phyloP scores from a whole-genome alignment of 2,329 filamentous ascomycete genomes.

The Gyromitra esculenta region DNA sequence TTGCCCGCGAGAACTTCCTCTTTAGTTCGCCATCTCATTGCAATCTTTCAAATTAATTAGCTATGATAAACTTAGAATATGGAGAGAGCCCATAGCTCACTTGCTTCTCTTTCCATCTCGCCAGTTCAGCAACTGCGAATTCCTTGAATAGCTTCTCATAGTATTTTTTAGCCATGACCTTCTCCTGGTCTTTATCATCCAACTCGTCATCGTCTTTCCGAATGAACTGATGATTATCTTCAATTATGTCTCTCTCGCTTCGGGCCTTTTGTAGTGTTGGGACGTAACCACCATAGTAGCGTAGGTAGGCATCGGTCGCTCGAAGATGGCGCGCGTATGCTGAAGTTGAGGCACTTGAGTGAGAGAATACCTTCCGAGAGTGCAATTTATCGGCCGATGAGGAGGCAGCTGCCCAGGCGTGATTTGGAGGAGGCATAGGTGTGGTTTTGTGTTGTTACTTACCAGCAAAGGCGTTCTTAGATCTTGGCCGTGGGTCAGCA shows the following conservation, averaged over 20 bases:
- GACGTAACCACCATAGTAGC: slow-evolving; percentile 56
- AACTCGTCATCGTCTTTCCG: slow-evolving; percentile 51
- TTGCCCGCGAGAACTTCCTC: slow-evolving; percentile 57
- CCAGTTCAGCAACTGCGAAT: slow-evolving; percentile 57
- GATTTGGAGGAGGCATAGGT: slow-evolving; percentile 53
- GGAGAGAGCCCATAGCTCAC: slow-evolving; percentile 36
- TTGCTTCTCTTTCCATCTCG: slow-evolving; percentile 56
- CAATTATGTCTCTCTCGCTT: slow-evolving; percentile 57
- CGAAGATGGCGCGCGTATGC: slow-evolving; percentile 57
- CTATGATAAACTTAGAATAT: not conserved
- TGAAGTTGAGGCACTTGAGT: slow-evolving; percentile 53
- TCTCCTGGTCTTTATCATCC: slow-evolving; percentile 48
- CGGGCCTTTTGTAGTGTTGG: slow-evolving; percentile 50
- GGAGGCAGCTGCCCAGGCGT: slow-evolving; percentile 32
- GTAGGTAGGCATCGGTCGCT: slow-evolving; percentile 56
- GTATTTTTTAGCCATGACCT: slow-evolving; percentile 56
- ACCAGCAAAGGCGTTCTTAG: not conserved
- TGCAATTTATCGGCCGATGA: slow-evolving; percentile 17
- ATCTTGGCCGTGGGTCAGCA: not conserved
- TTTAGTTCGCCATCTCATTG: slow-evolving; percentile 58
- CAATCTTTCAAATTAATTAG: slow-evolving; percentile 54
- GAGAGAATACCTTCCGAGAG: slow-evolving; percentile 44
- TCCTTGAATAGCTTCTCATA: slow-evolving; percentile 58
- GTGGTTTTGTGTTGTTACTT: slow-evolving; percentile 16
- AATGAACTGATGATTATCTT: slow-evolving; percentile 57